phyloP scores from a whole-genome alignment of 176 grass and related monocot species.

The Panicum miliaceum region DNA sequence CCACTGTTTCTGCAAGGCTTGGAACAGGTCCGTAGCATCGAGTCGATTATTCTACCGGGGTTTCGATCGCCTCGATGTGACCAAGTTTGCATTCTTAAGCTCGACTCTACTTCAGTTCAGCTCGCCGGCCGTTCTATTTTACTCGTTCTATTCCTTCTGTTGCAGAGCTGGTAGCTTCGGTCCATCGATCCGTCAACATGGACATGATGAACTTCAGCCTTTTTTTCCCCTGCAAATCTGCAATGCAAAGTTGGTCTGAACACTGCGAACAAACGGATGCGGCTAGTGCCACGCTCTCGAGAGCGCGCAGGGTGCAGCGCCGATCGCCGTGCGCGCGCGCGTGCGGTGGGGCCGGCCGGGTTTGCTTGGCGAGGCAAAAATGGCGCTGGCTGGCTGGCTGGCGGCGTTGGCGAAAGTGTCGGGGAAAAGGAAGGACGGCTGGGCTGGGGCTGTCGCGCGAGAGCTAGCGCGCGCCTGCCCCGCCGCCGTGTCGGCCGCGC shows the following conservation, averaged over 20 bases:
- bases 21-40: slow-evolving; percentile 23
- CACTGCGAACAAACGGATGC: background rate
- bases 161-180: background rate
- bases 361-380: slow-evolving; percentile 30
- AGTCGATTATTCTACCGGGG: slow-evolving; percentile 32
- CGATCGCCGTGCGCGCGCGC: background rate
- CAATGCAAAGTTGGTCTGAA: background rate
- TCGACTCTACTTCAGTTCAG: background rate
- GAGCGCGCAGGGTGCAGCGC: background rate
- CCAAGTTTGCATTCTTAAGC: slow-evolving; percentile 56
- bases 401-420: slow-evolving; percentile 29
- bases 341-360: background rate
- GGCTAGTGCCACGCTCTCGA: background rate
- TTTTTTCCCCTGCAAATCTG: background rate
- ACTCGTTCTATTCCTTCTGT: background rate
- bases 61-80: slow-evolving; percentile 36
- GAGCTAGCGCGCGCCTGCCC: slow-evolving; percentile 22
- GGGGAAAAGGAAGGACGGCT: background rate
- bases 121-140: background rate
- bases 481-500: slow-evolving; percentile 55
- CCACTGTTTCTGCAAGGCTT: slow-evolving; percentile 21
- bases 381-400: background rate
- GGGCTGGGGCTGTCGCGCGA: background rate
- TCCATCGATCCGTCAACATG: background rate
- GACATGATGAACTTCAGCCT: background rate